A percentile compares a stretch with the other conserved stretches of the same genome.
These are phyloP conservation scores for Solanum medicagineum DNA, from an alignment of 257 asterid species.

Conservation along the genomic window DNA sequence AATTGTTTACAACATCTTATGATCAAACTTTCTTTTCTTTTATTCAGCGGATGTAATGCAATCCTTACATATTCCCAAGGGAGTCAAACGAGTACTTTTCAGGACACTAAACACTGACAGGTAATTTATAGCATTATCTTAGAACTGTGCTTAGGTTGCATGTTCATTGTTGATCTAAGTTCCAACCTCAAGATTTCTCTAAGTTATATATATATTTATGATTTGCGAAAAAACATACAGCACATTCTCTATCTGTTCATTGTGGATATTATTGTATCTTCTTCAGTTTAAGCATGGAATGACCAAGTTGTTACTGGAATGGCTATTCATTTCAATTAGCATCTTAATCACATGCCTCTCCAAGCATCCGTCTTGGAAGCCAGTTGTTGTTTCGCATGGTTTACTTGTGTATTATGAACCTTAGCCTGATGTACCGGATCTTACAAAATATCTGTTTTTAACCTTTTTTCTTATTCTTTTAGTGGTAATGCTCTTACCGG, in stretches of 20 bases:
- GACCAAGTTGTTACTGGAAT: neutral
- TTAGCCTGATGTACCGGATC: neutral
- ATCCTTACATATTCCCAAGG: slow-evolving; percentile 74
- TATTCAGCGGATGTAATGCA: slow-evolving; percentile 77
- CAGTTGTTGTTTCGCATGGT: neutral
- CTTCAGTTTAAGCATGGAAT: neutral
- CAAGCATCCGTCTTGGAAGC: neutral
- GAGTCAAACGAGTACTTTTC: slow-evolving; percentile 88
- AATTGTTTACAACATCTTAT: neutral
- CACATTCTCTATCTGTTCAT: neutral
- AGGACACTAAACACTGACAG: slow-evolving; percentile 92
- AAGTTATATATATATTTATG: neutral
- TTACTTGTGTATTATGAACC: neutral
- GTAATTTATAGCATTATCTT: slow-evolving; percentile 12
- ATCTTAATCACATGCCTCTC: neutral
- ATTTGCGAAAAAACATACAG: neutral
- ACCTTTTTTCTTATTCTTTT: neutral
- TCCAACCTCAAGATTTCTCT: neutral
- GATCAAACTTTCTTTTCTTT: neutral
- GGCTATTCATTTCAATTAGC: neutral
- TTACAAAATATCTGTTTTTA: neutral
- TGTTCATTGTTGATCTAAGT: neutral
- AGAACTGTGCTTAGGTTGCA: neutral
- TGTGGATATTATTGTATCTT: neutral
- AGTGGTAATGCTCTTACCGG: neutral